Evolutionary conservation across 768 basidiomycete species (phyloP).

Genomic region (Rubroboletus satanas): DNA sequence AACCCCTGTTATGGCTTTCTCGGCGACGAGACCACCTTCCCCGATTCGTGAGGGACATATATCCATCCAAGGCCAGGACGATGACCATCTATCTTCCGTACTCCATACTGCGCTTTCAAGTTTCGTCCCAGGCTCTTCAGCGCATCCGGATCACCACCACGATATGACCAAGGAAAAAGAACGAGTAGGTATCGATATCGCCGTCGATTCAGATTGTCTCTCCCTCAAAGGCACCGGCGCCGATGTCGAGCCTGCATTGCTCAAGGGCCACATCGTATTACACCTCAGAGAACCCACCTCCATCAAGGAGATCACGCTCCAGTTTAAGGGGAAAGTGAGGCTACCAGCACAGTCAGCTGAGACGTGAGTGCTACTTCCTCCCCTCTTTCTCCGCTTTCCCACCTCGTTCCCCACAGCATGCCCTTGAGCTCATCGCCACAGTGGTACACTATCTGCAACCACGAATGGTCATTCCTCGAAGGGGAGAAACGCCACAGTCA

Average conservation of each 20-base stretch:
- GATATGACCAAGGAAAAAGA: conserved; percentile 47
- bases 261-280: conserved; percentile 79
- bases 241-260: conserved; percentile 77
- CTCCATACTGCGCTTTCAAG: conserved; percentile 38
- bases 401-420: conserved; percentile 11
- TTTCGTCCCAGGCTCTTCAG: conserved; percentile 22
- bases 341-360: conserved; percentile 58
- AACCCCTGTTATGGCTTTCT: conserved; percentile 31
- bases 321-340: conserved; percentile 79
- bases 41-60: conserved; percentile 24
- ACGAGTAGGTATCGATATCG: conserved; percentile 64
- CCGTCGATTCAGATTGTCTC: conserved; percentile 66
- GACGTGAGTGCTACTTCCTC: conserved; percentile 43
- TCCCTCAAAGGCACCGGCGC: conserved; percentile 74
- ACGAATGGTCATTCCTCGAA: conserved; percentile 92
- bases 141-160: conserved; percentile 23
- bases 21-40: conserved; percentile 33
- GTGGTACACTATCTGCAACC: conserved; percentile 66
- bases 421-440: conserved; percentile 34
- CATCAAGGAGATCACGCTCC: conserved; percentile 79
- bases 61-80: conserved; percentile 26
- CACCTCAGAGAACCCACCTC: conserved; percentile 78
- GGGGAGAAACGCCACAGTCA: conserved; percentile 74
- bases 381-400: neutral
- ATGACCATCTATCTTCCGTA: conserved; percentile 34